Conservation (phyloP, 768 basidiomycete genomes). For the Exidia glandulosa region DNA sequence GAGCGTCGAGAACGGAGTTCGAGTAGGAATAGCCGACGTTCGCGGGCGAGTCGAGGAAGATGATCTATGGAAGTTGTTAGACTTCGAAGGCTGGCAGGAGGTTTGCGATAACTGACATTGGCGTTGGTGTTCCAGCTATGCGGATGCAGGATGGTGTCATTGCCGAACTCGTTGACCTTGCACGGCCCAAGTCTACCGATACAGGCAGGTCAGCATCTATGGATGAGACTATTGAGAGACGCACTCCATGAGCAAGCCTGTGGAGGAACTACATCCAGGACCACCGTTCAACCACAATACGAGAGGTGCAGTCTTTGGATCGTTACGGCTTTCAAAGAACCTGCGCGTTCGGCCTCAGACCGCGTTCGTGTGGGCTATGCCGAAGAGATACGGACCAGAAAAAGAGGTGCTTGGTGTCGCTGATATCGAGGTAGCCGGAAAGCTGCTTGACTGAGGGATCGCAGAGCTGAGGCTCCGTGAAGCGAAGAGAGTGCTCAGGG, state of each 20-base stretch:
- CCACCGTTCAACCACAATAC: conserved; percentile 88
- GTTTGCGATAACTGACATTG: not conserved
- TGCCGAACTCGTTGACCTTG: not conserved
- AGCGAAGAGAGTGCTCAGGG: no score
- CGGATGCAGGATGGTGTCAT: conserved; percentile 59
- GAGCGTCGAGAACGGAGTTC: conserved; percentile 51
- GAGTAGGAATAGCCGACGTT: conserved; percentile 86
- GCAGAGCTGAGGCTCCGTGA: conserved; percentile 48
- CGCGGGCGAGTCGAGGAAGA: conserved; percentile 51
- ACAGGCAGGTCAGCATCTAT: no score
- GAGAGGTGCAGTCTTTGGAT: conserved; percentile 69
- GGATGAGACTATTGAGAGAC: no score
- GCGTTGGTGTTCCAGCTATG: conserved; percentile 79
- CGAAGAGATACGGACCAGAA: conserved; percentile 41
- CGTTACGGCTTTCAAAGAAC: conserved; percentile 75
- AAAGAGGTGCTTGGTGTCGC: conserved; percentile 72
- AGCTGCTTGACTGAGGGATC: conserved; percentile 65
- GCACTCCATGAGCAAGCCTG: no score
- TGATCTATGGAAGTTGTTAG: not conserved
- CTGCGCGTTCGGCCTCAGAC: not conserved
- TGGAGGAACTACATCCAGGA: conserved; percentile 21
- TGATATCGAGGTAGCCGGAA: conserved; percentile 76
- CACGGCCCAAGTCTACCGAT: no score
- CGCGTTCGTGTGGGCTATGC: no score
- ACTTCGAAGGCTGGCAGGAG: no score